Evolutionary conservation across 2,329 filamentous ascomycete species (phyloP).

Genomic region (Colletotrichum sojae): DNA sequence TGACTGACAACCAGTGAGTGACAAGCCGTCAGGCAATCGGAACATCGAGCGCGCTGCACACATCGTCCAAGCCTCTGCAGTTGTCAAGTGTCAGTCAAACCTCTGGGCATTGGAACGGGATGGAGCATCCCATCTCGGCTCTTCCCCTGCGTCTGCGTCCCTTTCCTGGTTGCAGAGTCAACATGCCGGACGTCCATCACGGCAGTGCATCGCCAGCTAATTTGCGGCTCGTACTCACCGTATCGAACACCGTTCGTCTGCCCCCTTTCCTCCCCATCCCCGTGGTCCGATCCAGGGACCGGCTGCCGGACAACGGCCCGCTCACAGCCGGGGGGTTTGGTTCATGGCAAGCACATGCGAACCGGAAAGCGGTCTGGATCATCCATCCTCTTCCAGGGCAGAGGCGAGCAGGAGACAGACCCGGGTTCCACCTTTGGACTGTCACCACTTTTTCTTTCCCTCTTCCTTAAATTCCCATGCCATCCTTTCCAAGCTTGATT

Average conservation of each 20-base stretch:
- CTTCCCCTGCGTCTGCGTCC: slow-evolving; percentile 13
- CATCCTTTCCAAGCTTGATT: slow-evolving; percentile 7
- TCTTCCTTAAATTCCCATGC: neutral
- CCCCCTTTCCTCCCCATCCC: neutral
- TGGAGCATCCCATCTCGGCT: slow-evolving; percentile 20
- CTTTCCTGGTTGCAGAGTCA: slow-evolving; percentile 6
- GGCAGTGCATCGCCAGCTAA: slow-evolving; percentile 27
- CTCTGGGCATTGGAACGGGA: neutral
- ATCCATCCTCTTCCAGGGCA: slow-evolving; percentile 25
- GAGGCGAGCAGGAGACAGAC: slow-evolving; percentile 1
- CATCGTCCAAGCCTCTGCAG: too few species aligned
- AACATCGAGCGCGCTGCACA: neutral
- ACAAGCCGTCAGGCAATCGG: neutral
- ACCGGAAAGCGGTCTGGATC: slow-evolving; percentile 10
- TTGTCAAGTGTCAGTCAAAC: too few species aligned
- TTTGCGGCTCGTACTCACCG: slow-evolving; percentile 33
- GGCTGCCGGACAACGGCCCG: slow-evolving; percentile 34
- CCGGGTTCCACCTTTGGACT: slow-evolving; percentile 7
- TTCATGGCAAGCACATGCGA: neutral
- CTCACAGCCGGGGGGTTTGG: slow-evolving; percentile 10
- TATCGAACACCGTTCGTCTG: neutral
- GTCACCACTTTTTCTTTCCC: slow-evolving; percentile 18
- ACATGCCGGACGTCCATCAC: slow-evolving; percentile 20
- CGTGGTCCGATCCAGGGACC: slow-evolving; percentile 33
- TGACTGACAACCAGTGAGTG: slow-evolving; percentile 8